Percentiles rank a stretch among this genome's conserved stretches.
Evolutionary conservation across 805 yeast genomes (phyloP).

Genomic region (Grigorovia humatica): DNA sequence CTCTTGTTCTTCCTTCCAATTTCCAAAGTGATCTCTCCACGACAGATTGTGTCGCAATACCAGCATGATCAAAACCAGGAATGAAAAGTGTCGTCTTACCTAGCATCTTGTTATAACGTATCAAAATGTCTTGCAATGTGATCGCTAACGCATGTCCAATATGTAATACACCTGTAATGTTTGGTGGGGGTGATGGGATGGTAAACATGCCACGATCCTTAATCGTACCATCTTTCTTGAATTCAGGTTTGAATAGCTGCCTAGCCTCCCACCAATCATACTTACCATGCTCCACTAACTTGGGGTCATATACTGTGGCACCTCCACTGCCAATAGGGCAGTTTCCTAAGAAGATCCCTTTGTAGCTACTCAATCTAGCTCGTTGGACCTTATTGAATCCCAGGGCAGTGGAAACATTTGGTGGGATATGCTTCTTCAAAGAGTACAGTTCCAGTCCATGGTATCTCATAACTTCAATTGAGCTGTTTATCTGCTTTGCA

Average conservation of each 20-base stretch:
- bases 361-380: background rate
- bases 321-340: background rate
- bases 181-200: slow-evolving; percentile 97
- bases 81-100: slow-evolving; percentile 87
- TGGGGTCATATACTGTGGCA: slow-evolving; percentile 63
- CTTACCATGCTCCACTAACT: slow-evolving; percentile 89
- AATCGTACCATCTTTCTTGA: slow-evolving; percentile 54
- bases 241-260: slow-evolving; percentile 79
- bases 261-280: slow-evolving; percentile 89
- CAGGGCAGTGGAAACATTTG: too few relatives aligned
- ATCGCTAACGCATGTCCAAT: slow-evolving; percentile 97
- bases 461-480: background rate
- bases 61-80: slow-evolving; percentile 98
- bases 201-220: slow-evolving; percentile 75
- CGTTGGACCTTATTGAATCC: too few relatives aligned
- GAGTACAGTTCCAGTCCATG: background rate
- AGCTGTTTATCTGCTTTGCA: background rate
- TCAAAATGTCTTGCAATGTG: slow-evolving; percentile 85
- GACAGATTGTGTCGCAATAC: slow-evolving; percentile 96
- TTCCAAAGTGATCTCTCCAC: slow-evolving; percentile 93
- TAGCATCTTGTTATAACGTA: slow-evolving; percentile 92
- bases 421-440: background rate
- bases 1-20: slow-evolving; percentile 72
- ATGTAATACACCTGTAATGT: slow-evolving; percentile 96
- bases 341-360: background rate